phyloP scores from a whole-genome alignment of 2,329 filamentous ascomycete species.

The Hypoxylon sp. region DNA sequence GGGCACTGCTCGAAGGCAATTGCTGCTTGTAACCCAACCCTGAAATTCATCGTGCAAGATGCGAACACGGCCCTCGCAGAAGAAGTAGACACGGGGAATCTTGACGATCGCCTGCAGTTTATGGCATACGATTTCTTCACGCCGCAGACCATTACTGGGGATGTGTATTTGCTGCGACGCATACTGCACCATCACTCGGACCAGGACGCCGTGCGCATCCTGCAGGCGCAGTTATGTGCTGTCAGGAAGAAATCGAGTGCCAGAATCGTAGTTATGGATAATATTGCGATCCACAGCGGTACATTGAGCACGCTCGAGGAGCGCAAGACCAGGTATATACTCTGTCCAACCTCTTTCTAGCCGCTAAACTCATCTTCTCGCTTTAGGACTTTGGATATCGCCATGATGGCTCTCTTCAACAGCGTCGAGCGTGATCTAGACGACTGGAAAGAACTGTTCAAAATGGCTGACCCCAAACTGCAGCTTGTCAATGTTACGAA shows the following conservation, averaged over 20 bases:
- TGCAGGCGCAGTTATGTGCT: slow-evolving; percentile 51
- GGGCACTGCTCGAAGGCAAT: slow-evolving; percentile 52
- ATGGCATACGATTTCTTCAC: slow-evolving; percentile 50
- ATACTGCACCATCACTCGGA: slow-evolving; percentile 64
- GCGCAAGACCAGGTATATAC: slow-evolving; percentile 41
- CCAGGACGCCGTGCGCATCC: slow-evolving; percentile 52
- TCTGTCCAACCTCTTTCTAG: not conserved
- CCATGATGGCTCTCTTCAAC: slow-evolving; percentile 61
- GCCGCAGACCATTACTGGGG: slow-evolving; percentile 48
- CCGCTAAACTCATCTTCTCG: slow-evolving; percentile 5
- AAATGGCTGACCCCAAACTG: slow-evolving; percentile 56
- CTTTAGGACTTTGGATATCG: slow-evolving; percentile 55
- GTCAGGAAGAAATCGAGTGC: slow-evolving; percentile 57
- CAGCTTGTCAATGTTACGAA: slow-evolving; percentile 42
- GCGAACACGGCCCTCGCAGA: slow-evolving; percentile 23
- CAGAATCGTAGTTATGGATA: slow-evolving; percentile 44
- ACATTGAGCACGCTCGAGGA: slow-evolving; percentile 42
- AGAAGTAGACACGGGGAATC: slow-evolving; percentile 12
- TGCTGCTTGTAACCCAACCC: slow-evolving; percentile 45
- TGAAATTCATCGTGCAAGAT: slow-evolving; percentile 56
- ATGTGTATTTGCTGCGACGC: slow-evolving; percentile 60
- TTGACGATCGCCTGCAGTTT: slow-evolving; percentile 28
- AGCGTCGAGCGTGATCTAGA: slow-evolving; percentile 57
- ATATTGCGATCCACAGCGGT: slow-evolving; percentile 42
- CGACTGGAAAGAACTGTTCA: slow-evolving; percentile 58